Conservation (phyloP, 2,329 filamentous ascomycete genomes). For the Epichloe sibirici region DNA sequence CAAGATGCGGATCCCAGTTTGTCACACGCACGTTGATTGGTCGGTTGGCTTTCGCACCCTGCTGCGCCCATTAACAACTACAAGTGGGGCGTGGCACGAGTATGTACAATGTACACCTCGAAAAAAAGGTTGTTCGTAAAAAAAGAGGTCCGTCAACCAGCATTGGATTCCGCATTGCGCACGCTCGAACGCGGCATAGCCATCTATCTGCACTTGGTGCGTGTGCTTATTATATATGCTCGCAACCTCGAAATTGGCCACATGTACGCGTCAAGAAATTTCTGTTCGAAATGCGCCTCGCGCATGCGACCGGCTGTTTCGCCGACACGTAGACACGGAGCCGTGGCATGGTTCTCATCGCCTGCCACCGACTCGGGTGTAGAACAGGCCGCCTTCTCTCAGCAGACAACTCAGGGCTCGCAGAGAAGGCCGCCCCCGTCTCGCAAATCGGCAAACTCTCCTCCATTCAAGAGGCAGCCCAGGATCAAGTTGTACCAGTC, state of each 20-base stretch:
- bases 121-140: neutral
- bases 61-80: neutral
- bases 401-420: neutral
- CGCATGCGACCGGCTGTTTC: slow-evolving; percentile 12
- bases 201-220: neutral
- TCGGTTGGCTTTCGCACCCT: too few relatives aligned
- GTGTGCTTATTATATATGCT: neutral
- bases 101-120: neutral
- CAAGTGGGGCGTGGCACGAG: neutral
- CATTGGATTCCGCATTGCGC: neutral
- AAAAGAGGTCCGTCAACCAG: neutral
- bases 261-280: slow-evolving; percentile 23
- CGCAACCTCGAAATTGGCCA: slow-evolving; percentile 5
- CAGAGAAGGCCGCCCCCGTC: neutral
- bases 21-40: neutral
- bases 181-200: neutral
- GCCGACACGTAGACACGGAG: neutral
- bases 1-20: neutral
- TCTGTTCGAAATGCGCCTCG: slow-evolving; percentile 24
- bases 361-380: slow-evolving; percentile 6
- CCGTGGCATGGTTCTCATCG: slow-evolving; percentile 14
- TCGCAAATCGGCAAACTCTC: slow-evolving; percentile 1
- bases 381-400: neutral
- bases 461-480: neutral
- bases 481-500: slow-evolving; percentile 8